A percentile compares a stretch with the other conserved stretches of the same genome.
Conservation (phyloP, 306 rosid genomes). For the Trifolium repens region DNA sequence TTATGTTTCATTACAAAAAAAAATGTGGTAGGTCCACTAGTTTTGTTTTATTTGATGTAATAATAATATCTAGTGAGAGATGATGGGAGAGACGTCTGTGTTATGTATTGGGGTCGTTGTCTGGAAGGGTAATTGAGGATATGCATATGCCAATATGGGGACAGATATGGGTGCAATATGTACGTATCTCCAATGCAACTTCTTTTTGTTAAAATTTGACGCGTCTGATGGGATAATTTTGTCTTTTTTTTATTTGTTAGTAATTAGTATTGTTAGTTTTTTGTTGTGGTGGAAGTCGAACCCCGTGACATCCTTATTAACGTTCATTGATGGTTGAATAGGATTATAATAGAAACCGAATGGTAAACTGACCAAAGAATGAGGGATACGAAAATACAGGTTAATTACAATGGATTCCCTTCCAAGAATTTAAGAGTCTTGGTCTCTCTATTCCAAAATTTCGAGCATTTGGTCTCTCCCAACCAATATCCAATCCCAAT, state of each 20-base stretch:
- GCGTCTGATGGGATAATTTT: neutral
- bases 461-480: neutral
- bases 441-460: neutral
- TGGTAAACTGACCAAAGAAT: neutral
- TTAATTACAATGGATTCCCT: neutral
- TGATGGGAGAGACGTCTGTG: neutral
- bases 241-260: neutral
- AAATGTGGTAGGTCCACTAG: constrained; percentile 1
- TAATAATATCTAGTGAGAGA: neutral
- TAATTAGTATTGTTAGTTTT: no score
- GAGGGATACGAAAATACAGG: neutral
- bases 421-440: neutral
- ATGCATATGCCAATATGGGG: constrained; percentile 1
- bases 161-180: constrained; percentile 4
- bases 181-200: neutral
- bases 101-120: constrained; percentile 13
- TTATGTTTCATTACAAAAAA: no score
- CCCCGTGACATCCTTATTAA: no score
- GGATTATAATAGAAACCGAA: neutral
- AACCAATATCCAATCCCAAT: neutral
- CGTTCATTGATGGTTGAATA: no score
- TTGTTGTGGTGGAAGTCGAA: no score
- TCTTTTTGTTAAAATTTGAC: neutral
- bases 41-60: constrained; percentile 9
- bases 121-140: neutral